Evolutionary conservation across 106 monocot genomes (phyloP), one percentile per base, ranked within the genome.

Genomic region (Dendrobium chrysotoxum): DNA sequence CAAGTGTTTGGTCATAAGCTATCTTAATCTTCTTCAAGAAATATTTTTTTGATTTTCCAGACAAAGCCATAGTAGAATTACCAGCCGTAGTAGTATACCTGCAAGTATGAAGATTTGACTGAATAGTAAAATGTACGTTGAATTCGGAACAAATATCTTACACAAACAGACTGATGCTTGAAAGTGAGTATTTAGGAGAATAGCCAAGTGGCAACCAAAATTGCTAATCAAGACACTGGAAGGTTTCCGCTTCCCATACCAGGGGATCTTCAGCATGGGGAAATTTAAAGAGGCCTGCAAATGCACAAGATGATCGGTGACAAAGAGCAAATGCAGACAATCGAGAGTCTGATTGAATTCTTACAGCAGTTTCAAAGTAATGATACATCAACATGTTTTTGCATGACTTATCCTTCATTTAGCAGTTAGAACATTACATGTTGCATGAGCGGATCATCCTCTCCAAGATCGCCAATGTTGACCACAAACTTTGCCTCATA

Each of bases 221-320:
- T 39, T 35, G 72, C 40, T 72, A 39, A 38, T 40, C 17, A 72
- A 72, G 40, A 72, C 38, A 13, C 8, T 55, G 46, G 65, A 75
- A 71, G 53, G 66, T 38, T 12, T 28, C 28, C 16, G 13, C 40
- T 26, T 12, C 21, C 28, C 16, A 18, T 47, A 92, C 92, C 92
- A 92, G 44, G 90, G 89, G 53, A 90, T 83, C 70, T 79, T 86
- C 72, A 79, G 67, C 25, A 76, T 53, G 26, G 85, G 82, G 75
- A 80, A 84, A 77, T 86, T 38, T 31, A 81, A 44, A 79, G 85
- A 84, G 42, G 82, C 92, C 92, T 92, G 90, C 75, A 86, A 75
- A 70, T 38, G 79, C 1, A 17, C 38, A 42, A 50, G 21, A 7
- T n/a, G 30, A 40, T 45, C 20, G 20, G 9, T 20, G 0, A 53